phyloP scores from a whole-genome alignment of 2,329 filamentous ascomycete species.

The Penicillium brevicompactum region DNA sequence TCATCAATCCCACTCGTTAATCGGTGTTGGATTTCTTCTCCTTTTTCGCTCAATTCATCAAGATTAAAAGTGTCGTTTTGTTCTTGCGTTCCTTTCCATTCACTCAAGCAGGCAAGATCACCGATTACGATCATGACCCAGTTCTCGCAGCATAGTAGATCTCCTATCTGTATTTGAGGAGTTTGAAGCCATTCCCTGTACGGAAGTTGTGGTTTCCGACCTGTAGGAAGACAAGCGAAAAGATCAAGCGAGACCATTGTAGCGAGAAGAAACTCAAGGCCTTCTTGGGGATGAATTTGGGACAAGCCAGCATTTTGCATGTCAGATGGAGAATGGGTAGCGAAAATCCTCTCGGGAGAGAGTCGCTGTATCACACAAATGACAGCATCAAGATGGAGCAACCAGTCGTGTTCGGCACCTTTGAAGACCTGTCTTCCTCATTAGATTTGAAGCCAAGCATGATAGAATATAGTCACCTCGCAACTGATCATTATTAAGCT shows the following conservation, averaged over 20 bases:
- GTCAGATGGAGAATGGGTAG: background rate
- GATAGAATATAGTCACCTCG: background rate
- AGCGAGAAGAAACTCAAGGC: constrained; percentile 5
- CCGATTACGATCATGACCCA: constrained; percentile 7
- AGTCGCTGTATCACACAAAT: constrained; percentile 1
- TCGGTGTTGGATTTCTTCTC: constrained; percentile 1
- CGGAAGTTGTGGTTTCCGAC: constrained; percentile 4
- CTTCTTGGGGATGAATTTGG: background rate
- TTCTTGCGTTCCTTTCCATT: constrained; percentile 4
- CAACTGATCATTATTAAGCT: constrained; percentile 2
- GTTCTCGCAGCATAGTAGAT: constrained; percentile 7
- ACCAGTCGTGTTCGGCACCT: constrained; percentile 10
- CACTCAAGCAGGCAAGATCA: constrained; percentile 3
- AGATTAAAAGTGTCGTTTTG: background rate
- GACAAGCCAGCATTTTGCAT: background rate
- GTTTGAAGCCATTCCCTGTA: constrained; percentile 7
- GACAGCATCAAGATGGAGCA: constrained; percentile 5
- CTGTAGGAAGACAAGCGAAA: constrained; percentile 6
- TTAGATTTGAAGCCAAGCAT: background rate
- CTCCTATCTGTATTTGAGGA: background rate
- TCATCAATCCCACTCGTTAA: constrained; percentile 2
- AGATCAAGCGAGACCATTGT: constrained; percentile 5
- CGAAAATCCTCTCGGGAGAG: constrained; percentile 5
- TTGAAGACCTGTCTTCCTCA: background rate
- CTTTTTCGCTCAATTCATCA: background rate